A percentile compares a stretch with the other conserved stretches of the same genome.
These are phyloP conservation scores for Peribolospora kevripleyi DNA, from an alignment of 768 basidiomycete species.

Conservation along the genomic window DNA sequence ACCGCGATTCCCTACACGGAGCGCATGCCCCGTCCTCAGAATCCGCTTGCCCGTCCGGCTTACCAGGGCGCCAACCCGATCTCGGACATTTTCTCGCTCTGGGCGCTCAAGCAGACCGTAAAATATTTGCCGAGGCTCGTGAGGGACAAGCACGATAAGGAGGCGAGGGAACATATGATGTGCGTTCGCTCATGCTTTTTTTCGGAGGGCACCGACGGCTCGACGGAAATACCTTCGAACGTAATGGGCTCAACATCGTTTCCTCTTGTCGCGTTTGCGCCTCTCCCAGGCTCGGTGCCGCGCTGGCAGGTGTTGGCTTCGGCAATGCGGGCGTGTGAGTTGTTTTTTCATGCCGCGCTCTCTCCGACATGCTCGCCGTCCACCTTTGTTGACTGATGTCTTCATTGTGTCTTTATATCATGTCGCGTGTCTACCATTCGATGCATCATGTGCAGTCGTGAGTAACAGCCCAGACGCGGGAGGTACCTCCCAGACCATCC, in stretches of 20 bases:
- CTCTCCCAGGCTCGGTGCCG: constrained; percentile 48
- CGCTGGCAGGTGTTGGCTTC: constrained; percentile 86
- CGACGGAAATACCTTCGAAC: background rate
- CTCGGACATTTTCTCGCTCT: constrained; percentile 82
- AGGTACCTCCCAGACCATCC: background rate
- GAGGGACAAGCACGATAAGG: constrained; percentile 47
- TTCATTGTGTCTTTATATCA: constrained; percentile 28
- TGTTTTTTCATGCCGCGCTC: too few relatives aligned
- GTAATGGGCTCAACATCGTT: background rate
- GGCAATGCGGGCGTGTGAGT: constrained; percentile 50
- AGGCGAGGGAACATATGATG: constrained; percentile 82
- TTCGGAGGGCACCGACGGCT: background rate
- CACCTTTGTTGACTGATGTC: constrained; percentile 33
- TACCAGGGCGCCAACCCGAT: constrained; percentile 82
- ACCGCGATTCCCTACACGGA: constrained; percentile 88
- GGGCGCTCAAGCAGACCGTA: constrained; percentile 69
- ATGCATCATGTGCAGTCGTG: background rate
- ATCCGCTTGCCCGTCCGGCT: constrained; percentile 72
- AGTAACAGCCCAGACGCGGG: too few relatives aligned
- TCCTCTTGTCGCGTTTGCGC: background rate
- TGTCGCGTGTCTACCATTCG: constrained; percentile 25
- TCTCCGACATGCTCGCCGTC: constrained; percentile 14
- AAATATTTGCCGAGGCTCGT: constrained; percentile 62
- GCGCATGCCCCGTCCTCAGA: constrained; percentile 63
- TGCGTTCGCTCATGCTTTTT: constrained; percentile 19